phyloP scores from a whole-genome alignment of 2,329 filamentous ascomycete species.

The Microdochium nivale region DNA sequence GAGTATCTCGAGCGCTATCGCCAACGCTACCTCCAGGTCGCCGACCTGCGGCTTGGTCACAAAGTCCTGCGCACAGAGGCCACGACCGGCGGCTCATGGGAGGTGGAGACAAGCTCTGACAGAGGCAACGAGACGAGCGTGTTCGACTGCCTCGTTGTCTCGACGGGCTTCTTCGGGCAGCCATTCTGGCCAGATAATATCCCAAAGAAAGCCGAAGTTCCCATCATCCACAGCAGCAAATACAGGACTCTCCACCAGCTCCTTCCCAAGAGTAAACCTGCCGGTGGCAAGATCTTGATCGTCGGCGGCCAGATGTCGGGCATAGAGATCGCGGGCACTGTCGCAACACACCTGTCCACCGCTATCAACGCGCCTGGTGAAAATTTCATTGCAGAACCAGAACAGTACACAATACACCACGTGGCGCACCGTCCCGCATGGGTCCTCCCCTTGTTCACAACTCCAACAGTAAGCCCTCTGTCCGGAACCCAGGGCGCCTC shows the following conservation, averaged over 20 bases:
- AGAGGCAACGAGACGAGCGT: slow-evolving; percentile 29
- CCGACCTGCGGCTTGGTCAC: slow-evolving; percentile 40
- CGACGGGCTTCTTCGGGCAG: slow-evolving; percentile 68
- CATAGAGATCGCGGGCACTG: slow-evolving; percentile 64
- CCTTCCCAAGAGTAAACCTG: slow-evolving; percentile 24
- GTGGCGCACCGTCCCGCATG: slow-evolving; percentile 63
- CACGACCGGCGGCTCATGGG: slow-evolving; percentile 26
- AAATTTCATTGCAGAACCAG: slow-evolving; percentile 29
- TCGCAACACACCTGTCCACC: slow-evolving; percentile 64
- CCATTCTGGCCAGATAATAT: slow-evolving; percentile 41
- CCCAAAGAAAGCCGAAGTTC: slow-evolving; percentile 26
- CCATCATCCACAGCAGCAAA: slow-evolving; percentile 59
- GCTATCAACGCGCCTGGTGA: slow-evolving; percentile 42
- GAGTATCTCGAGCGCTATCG: slow-evolving; percentile 61
- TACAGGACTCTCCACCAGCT: slow-evolving; percentile 48
- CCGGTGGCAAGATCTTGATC: slow-evolving; percentile 57
- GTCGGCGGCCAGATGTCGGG: slow-evolving; percentile 80
- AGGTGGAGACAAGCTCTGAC: slow-evolving; percentile 25
- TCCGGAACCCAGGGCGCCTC: neutral
- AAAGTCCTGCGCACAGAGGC: slow-evolving; percentile 32
- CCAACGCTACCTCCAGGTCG: slow-evolving; percentile 42
- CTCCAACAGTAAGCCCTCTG: slow-evolving; percentile 33
- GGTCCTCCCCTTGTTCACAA: slow-evolving; percentile 54
- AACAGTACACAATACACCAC: slow-evolving; percentile 56
- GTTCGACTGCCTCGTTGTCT: slow-evolving; percentile 66